Conservation (phyloP, 208 protist species). For the Crithidia expoeki region DNA sequence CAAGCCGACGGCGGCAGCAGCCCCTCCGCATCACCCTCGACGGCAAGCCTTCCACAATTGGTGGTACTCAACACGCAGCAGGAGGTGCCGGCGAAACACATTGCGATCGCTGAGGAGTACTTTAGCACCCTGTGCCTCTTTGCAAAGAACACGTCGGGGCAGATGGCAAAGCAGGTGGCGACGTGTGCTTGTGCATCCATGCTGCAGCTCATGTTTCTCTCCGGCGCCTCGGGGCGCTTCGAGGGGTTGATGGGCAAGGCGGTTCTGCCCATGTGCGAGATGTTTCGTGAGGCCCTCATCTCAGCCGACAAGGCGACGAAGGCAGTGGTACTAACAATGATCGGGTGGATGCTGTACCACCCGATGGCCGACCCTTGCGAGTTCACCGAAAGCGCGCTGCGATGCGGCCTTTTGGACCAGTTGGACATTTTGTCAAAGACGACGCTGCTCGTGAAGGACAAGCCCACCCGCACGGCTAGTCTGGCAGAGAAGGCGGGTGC, state of each 20-base stretch:
- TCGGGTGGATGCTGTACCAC: slow-evolving; percentile 80
- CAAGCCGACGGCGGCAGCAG: neutral
- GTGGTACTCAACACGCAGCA: slow-evolving; percentile 49
- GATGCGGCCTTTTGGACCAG: slow-evolving; percentile 71
- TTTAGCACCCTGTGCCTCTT: slow-evolving; percentile 69
- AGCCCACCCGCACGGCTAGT: slow-evolving; percentile 48
- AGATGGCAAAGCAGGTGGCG: slow-evolving; percentile 85
- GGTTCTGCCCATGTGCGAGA: slow-evolving; percentile 82
- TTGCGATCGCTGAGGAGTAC: slow-evolving; percentile 74
- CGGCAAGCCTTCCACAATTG: neutral
- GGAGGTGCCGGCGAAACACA: slow-evolving; percentile 42
- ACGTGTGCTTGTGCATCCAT: slow-evolving; percentile 80
- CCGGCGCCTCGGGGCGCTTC: slow-evolving; percentile 45
- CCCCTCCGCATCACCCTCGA: neutral
- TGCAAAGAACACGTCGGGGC: slow-evolving; percentile 60
- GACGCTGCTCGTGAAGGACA: slow-evolving; percentile 38
- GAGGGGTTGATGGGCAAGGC: slow-evolving; percentile 47
- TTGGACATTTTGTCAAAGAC: slow-evolving; percentile 51
- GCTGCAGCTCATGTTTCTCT: slow-evolving; percentile 73
- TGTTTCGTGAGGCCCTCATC: slow-evolving; percentile 73
- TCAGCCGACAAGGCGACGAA: slow-evolving; percentile 81
- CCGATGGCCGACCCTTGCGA: slow-evolving; percentile 48
- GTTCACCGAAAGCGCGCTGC: slow-evolving; percentile 55
- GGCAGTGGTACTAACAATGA: slow-evolving; percentile 83
- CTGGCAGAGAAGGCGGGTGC: slow-evolving; percentile 47